Conservation (phyloP, 2,329 filamentous ascomycete species). For the Pestalotiopsis fici region DNA sequence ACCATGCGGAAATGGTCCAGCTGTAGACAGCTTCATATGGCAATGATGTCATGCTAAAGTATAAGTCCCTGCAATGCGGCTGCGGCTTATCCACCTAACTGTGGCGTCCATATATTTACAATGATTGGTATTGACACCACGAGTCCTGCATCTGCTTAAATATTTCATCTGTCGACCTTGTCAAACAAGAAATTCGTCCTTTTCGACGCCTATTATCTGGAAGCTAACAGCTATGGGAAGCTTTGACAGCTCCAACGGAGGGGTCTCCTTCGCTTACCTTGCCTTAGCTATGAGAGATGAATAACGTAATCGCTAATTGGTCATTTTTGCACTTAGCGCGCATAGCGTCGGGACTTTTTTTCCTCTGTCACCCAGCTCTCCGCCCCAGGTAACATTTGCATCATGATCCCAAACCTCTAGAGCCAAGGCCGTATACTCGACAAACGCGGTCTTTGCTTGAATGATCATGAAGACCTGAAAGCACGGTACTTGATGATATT, state of each 20-base stretch:
- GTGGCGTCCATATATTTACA: background rate
- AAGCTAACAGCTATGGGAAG: background rate
- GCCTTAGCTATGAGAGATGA: background rate
- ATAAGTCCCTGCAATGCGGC: background rate
- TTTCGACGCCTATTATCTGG: background rate
- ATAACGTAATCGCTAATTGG: background rate
- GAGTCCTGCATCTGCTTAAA: background rate
- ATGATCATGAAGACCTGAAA: background rate
- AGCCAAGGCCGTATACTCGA: background rate
- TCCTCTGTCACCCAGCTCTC: background rate
- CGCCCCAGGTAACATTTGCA: background rate
- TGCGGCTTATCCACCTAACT: background rate
- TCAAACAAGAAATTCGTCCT: background rate
- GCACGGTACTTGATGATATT: background rate
- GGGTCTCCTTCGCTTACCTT: background rate
- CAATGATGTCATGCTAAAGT: background rate
- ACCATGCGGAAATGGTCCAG: background rate
- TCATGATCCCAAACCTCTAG: background rate
- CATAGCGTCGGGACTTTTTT: constrained; percentile 4
- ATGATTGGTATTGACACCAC: background rate
- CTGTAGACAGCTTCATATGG: background rate
- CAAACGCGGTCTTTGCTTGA: background rate
- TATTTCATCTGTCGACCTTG: background rate
- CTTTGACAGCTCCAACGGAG: background rate
- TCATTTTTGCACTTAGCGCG: background rate